A percentile compares a stretch with the other conserved stretches of the same genome.
phyloP scores from a whole-genome alignment of 805 yeast species.

The Babjeviella inositovora region DNA sequence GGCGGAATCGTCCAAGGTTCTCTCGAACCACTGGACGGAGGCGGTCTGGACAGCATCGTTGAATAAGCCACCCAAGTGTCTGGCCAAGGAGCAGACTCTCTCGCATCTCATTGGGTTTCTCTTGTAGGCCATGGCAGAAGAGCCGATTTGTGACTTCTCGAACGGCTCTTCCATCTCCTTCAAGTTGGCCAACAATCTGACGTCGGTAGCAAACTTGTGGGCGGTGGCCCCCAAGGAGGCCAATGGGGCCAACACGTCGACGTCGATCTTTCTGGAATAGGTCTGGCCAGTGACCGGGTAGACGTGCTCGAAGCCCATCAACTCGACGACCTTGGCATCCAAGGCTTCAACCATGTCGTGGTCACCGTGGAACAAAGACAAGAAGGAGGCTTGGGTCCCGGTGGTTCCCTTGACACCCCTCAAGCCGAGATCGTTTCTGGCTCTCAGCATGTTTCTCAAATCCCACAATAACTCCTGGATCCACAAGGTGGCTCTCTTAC shows the following conservation, averaged over 20 bases:
- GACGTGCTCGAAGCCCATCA: constrained; percentile 85
- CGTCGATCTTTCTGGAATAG: constrained; percentile 95
- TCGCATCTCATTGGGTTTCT: constrained; percentile 99
- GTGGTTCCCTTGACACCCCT: constrained; percentile 99
- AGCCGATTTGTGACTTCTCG: constrained; percentile 96
- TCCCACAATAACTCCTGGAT: constrained; percentile 97
- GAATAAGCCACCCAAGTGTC: constrained; percentile 86
- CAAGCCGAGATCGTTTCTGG: constrained; percentile 89
- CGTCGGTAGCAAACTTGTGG: constrained; percentile 95
- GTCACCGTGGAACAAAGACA: constrained; percentile 89
- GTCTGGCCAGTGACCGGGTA: constrained; percentile 99
- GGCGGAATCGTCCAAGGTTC: constrained; percentile 96
- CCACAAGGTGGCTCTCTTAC: constrained; percentile 97
- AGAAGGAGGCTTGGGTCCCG: constrained; percentile 95
- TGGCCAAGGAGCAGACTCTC: constrained; percentile 94
- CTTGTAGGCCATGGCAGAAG: constrained; percentile 98
- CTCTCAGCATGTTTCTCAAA: constrained; percentile 87
- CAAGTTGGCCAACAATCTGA: constrained; percentile 87
- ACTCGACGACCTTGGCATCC: constrained; percentile 84
- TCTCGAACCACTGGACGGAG: constrained; percentile 98
- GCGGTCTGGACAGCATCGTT: constrained; percentile 94
- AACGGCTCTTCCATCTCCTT: constrained; percentile 98
- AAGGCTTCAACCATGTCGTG: constrained; percentile 91
- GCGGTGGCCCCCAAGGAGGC: constrained; percentile 92
- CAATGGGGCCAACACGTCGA: constrained; percentile 83